phyloP scores from a whole-genome alignment of 768 basidiomycete genomes.

The Tulasnella sp. region DNA sequence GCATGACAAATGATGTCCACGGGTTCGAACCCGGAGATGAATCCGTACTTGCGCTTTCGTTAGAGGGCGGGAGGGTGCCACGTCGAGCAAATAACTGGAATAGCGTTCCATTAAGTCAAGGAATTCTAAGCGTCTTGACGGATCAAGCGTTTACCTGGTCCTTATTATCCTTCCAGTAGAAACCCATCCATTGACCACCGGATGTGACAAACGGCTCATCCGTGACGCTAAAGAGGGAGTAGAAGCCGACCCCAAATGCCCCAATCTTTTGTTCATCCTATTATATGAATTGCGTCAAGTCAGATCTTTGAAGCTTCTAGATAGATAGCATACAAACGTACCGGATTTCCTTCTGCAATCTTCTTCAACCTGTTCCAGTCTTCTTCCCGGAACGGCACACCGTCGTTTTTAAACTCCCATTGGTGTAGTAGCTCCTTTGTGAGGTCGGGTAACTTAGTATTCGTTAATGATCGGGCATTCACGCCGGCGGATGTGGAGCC shows the following conservation, averaged over 20 bases:
- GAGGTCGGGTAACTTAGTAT: slow-evolving; percentile 43
- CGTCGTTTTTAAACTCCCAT: slow-evolving; percentile 86
- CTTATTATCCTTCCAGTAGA: slow-evolving; percentile 91
- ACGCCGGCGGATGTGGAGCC: slow-evolving; percentile 65
- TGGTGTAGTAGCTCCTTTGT: slow-evolving; percentile 49
- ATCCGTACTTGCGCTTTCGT: slow-evolving; percentile 7
- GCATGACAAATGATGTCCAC: slow-evolving; percentile 91
- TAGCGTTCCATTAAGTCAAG: neutral
- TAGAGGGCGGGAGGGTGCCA: slow-evolving; percentile 36
- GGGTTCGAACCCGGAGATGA: slow-evolving; percentile 26
- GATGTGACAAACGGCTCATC: slow-evolving; percentile 32
- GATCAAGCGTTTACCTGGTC: slow-evolving; percentile 41
- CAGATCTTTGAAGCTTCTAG: slow-evolving; percentile 5
- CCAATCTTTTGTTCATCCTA: slow-evolving; percentile 92
- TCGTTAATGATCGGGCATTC: slow-evolving; percentile 30
- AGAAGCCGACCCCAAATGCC: slow-evolving; percentile 65
- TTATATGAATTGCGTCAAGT: slow-evolving; percentile 9
- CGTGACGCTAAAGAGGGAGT: slow-evolving; percentile 24
- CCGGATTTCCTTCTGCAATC: slow-evolving; percentile 38
- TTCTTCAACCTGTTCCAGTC: slow-evolving; percentile 87
- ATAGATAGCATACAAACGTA: slow-evolving; percentile 28
- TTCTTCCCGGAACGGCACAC: slow-evolving; percentile 66
- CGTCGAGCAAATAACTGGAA: slow-evolving; percentile 69
- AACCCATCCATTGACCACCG: slow-evolving; percentile 81
- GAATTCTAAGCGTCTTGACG: neutral